These are phyloP conservation scores for Sarcodon aspratus DNA, from an alignment of 768 basidiomycete species.

Conservation along the genomic window DNA sequence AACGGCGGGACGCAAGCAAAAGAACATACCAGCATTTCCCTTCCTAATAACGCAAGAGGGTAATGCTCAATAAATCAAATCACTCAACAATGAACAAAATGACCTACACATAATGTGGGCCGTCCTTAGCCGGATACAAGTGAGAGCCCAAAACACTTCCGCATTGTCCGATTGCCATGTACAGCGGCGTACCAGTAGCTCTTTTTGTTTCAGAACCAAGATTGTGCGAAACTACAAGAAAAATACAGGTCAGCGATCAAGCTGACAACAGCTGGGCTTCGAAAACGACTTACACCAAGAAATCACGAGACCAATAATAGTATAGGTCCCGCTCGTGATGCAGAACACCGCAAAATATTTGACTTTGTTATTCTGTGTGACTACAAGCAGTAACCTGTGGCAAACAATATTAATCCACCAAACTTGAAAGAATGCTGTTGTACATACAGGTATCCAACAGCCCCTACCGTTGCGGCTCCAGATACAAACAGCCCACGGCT, in stretches of 20 bases:
- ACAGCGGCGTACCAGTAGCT: conserved; percentile 66
- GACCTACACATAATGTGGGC: conserved; percentile 54
- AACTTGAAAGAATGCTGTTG: not conserved
- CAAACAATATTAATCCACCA: not conserved
- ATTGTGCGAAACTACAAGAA: conserved; percentile 51
- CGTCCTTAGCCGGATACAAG: conserved; percentile 52
- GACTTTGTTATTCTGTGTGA: conserved; percentile 42
- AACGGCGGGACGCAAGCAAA: not conserved
- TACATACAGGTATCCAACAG: conserved; percentile 53
- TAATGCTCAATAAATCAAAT: not conserved
- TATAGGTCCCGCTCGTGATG: conserved; percentile 68
- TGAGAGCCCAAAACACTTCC: conserved; percentile 71
- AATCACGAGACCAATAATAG: conserved; percentile 60
- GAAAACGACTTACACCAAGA: conserved; percentile 54
- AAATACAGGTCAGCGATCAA: not conserved
- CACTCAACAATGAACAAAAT: not conserved
- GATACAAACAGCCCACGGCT: conserved; percentile 42
- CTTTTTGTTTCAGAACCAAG: conserved; percentile 70
- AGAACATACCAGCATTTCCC: conserved; percentile 41
- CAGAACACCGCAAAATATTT: conserved; percentile 73
- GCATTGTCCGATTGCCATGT: conserved; percentile 73
- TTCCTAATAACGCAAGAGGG: conserved; percentile 23
- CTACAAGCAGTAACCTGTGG: conserved; percentile 43
- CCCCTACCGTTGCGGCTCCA: conserved; percentile 31
- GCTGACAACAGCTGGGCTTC: not conserved